Percentiles rank a stretch among this genome's conserved stretches.
Conservation (phyloP, 306 rosid species). For the Rosa rugosa region DNA sequence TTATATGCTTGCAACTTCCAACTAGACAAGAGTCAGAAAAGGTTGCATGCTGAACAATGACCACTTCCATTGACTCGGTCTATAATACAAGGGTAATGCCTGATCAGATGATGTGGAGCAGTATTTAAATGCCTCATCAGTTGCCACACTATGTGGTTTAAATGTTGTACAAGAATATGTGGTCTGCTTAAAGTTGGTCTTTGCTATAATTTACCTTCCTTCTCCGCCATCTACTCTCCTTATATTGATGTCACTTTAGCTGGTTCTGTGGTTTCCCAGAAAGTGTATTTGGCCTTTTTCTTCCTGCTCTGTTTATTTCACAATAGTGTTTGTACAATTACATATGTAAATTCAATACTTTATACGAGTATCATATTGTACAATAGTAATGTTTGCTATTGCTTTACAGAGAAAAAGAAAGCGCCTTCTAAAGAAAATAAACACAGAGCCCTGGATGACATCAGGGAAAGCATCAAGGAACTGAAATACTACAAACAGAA, state of each 20-base stretch:
- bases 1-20: background rate
- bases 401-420: constrained; percentile 58
- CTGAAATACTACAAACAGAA: constrained; percentile 73
- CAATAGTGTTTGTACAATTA: background rate
- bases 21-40: background rate
- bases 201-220: background rate
- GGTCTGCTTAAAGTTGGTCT: background rate
- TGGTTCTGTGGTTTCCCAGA: background rate
- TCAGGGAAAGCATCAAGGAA: constrained; percentile 83
- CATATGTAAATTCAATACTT: background rate
- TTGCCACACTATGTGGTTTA: background rate
- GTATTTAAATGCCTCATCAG: background rate
- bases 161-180: background rate
- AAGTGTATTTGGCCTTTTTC: background rate
- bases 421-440: constrained; percentile 65
- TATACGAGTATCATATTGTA: background rate
- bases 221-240: background rate
- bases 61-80: background rate
- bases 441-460: constrained; percentile 97
- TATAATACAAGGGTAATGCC: background rate
- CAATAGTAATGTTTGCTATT: background rate
- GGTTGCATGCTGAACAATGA: background rate
- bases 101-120: background rate
- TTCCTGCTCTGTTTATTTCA: background rate
- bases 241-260: background rate